These are phyloP conservation scores for Penicillium sp. DNA, from an alignment of 2,329 filamentous ascomycete species.

Conservation along the genomic window DNA sequence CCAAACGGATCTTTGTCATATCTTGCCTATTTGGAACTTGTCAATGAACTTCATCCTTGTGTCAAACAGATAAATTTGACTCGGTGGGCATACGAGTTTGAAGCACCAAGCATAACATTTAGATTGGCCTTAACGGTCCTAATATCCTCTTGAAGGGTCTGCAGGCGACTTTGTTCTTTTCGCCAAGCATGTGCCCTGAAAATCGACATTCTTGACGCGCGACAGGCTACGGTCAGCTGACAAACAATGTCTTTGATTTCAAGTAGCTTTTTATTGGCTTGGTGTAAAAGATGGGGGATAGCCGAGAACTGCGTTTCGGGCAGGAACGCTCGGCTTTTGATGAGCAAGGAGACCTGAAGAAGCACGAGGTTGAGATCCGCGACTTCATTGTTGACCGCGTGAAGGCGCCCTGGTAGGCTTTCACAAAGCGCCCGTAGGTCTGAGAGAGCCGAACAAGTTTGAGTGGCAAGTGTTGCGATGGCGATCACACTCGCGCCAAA, in stretches of 20 bases:
- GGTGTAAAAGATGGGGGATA: background rate
- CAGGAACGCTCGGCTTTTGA: background rate
- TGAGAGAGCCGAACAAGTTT: background rate
- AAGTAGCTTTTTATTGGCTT: background rate
- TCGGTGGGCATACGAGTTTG: background rate
- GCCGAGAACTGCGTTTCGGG: background rate
- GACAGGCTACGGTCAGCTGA: background rate
- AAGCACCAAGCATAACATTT: background rate
- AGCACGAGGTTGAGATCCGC: background rate
- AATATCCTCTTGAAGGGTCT: background rate
- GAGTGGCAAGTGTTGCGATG: background rate
- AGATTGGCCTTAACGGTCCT: background rate
- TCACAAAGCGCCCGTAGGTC: background rate
- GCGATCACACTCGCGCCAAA: background rate
- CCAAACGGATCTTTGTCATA: background rate
- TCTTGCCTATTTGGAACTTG: background rate
- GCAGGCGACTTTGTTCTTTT: background rate
- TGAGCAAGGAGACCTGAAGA: background rate
- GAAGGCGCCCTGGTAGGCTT: background rate
- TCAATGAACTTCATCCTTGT: background rate
- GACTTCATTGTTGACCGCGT: background rate
- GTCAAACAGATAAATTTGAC: background rate
- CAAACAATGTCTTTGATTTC: background rate
- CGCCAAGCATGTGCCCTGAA: background rate
- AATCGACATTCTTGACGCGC: background rate